Evolutionary conservation across 345 rosid genomes (phyloP).

Genomic region (Theobroma cacao): DNA sequence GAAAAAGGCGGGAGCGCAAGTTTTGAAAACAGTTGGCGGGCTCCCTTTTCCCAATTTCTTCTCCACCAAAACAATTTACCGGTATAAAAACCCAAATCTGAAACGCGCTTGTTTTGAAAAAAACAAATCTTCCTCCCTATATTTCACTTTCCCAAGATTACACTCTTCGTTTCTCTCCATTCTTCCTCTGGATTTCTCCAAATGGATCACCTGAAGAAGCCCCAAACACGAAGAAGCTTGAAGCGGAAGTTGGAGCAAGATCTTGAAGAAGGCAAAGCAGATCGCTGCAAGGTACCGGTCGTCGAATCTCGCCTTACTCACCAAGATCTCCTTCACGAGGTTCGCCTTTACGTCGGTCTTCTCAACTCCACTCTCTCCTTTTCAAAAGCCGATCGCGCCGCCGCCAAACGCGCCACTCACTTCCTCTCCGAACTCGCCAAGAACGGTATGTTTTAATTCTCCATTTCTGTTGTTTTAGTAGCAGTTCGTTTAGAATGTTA

Average conservation of each 20-base stretch:
- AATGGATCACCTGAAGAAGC: conserved; percentile 42
- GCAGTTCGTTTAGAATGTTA: not conserved
- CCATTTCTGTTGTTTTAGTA: not conserved
- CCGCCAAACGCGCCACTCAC: conserved; percentile 41
- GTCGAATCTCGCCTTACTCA: conserved; percentile 9
- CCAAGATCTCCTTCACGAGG: conserved; percentile 27
- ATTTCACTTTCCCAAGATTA: not conserved
- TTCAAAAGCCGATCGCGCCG: conserved; percentile 41
- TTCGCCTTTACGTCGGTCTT: conserved; percentile 43
- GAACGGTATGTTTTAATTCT: conserved; percentile 37
- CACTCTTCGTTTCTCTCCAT: not conserved
- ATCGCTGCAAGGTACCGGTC: conserved; percentile 23
- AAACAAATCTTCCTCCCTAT: conserved; percentile 5
- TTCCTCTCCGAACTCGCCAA: conserved; percentile 48
- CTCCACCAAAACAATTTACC: not conserved
- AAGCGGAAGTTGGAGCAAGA: conserved; percentile 53
- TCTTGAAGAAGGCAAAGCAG: conserved; percentile 17
- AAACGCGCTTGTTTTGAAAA: not conserved
- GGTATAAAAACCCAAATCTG: not conserved
- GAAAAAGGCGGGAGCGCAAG: too few relatives aligned
- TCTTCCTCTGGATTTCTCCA: not conserved
- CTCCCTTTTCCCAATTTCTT: not conserved
- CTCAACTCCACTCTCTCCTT: conserved; percentile 44
- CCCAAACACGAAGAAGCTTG: conserved; percentile 42
- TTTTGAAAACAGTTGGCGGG: not conserved